Conservation (phyloP, 2,329 filamentous ascomycete species). For the Apiospora pterosperma region DNA sequence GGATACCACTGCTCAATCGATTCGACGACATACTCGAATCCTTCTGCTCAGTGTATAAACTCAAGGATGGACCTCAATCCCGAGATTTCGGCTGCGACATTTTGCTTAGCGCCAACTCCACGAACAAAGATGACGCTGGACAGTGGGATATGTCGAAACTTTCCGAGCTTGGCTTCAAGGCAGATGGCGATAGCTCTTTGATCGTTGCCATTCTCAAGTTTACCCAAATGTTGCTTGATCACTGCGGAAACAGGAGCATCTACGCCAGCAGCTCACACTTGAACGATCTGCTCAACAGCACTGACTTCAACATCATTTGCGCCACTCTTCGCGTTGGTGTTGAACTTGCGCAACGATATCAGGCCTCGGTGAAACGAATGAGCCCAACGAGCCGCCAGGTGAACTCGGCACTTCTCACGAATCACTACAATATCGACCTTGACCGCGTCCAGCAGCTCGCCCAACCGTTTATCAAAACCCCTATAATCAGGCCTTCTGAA, state of each 20-base stretch:
- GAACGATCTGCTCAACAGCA: slow-evolving; percentile 85
- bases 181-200: slow-evolving; percentile 77
- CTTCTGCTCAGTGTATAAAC: slow-evolving; percentile 75
- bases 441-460: slow-evolving; percentile 84
- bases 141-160: slow-evolving; percentile 46
- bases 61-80: slow-evolving; percentile 77
- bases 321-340: slow-evolving; percentile 76
- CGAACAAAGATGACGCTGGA: slow-evolving; percentile 50
- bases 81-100: slow-evolving; percentile 68
- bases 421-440: slow-evolving; percentile 77
- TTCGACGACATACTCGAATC: slow-evolving; percentile 86
- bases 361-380: slow-evolving; percentile 79
- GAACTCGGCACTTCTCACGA: slow-evolving; percentile 70
- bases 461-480: slow-evolving; percentile 74
- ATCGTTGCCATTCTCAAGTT: slow-evolving; percentile 80
- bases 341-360: slow-evolving; percentile 87
- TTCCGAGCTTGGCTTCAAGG: slow-evolving; percentile 57
- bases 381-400: slow-evolving; percentile 62
- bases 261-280: slow-evolving; percentile 91
- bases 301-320: slow-evolving; percentile 74
- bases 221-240: slow-evolving; percentile 82
- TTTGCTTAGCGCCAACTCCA: slow-evolving; percentile 55
- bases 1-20: slow-evolving; percentile 90
- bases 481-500: slow-evolving; percentile 49
- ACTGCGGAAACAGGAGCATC: slow-evolving; percentile 94